Percentiles rank a stretch among this genome's conserved stretches.
phyloP scores from a whole-genome alignment of 2,329 filamentous ascomycete species.

The Lasiodiplodia sp. region DNA sequence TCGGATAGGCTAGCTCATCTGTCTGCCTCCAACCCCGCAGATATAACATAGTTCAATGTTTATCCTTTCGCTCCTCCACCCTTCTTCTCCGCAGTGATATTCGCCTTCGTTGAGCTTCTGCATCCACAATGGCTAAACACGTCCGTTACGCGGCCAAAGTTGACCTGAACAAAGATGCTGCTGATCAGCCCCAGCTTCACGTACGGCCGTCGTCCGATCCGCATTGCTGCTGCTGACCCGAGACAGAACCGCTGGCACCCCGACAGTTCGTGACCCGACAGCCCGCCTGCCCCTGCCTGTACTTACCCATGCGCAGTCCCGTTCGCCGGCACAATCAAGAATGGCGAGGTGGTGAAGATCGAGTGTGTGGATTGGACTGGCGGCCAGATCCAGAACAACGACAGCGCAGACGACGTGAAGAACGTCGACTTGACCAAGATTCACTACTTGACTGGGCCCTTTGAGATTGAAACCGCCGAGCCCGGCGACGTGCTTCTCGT shows the following conservation, averaged over 20 bases:
- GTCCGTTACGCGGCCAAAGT: constrained; percentile 78
- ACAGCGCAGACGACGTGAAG: constrained; percentile 85
- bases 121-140: constrained; percentile 55
- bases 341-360: constrained; percentile 90
- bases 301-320: constrained; percentile 66
- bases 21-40: constrained; percentile 10
- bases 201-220: constrained; percentile 56
- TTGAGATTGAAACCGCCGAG: constrained; percentile 83
- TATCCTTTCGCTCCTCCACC: not conserved
- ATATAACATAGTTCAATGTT: constrained; percentile 23
- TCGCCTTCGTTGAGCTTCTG: not conserved
- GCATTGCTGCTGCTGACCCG: constrained; percentile 13
- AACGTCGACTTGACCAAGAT: constrained; percentile 84
- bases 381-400: constrained; percentile 87
- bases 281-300: not conserved
- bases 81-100: not conserved
- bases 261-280: constrained; percentile 67
- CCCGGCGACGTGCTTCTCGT: constrained; percentile 86
- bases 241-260: constrained; percentile 89
- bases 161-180: constrained; percentile 73
- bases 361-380: constrained; percentile 81
- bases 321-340: constrained; percentile 73
- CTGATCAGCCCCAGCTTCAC: constrained; percentile 74
- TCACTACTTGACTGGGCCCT: constrained; percentile 89
- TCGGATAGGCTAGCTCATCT: constrained; percentile 7